These are phyloP conservation scores for Harringtonia lauricola DNA, from an alignment of 2,329 filamentous ascomycete genomes.

Conservation along the genomic window DNA sequence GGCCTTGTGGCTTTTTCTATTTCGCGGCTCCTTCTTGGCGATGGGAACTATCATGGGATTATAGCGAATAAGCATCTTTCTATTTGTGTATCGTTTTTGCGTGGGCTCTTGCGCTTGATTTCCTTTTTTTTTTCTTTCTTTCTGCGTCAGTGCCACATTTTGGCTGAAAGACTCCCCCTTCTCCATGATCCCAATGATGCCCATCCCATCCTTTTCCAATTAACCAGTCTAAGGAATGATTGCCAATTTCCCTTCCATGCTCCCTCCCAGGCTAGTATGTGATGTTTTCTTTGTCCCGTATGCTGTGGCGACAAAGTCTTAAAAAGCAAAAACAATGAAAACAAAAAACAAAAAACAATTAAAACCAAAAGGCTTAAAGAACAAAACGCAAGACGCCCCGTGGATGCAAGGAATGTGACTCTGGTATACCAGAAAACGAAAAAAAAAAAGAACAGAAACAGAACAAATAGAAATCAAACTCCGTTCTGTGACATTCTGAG, in stretches of 20 bases:
- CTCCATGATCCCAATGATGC: neutral
- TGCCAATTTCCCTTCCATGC: neutral
- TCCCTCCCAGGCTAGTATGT: too few species aligned
- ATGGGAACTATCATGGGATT: too few species aligned
- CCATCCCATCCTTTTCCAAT: too few species aligned
- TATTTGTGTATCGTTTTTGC: too few species aligned
- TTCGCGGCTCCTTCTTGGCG: too few species aligned
- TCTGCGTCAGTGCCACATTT: too few species aligned
- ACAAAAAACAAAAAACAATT: neutral
- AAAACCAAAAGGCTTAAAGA: neutral
- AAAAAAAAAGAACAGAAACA: neutral
- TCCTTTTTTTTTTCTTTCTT: too few species aligned
- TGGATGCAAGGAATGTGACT: slow-evolving; percentile 12
- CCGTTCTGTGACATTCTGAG: too few species aligned
- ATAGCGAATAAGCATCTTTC: too few species aligned
- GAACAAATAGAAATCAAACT: neutral
- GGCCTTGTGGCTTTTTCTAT: too few species aligned
- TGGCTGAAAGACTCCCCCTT: too few species aligned
- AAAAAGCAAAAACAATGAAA: neutral
- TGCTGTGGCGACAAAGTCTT: neutral
- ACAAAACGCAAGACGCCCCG: slow-evolving; percentile 5
- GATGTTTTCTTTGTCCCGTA: neutral
- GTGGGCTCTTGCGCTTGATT: too few species aligned
- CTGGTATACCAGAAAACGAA: neutral
- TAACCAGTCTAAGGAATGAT: neutral